These are phyloP conservation scores for Golubevia pallescens DNA, from an alignment of 1,284 basidiomycete species.

Conservation along the genomic window DNA sequence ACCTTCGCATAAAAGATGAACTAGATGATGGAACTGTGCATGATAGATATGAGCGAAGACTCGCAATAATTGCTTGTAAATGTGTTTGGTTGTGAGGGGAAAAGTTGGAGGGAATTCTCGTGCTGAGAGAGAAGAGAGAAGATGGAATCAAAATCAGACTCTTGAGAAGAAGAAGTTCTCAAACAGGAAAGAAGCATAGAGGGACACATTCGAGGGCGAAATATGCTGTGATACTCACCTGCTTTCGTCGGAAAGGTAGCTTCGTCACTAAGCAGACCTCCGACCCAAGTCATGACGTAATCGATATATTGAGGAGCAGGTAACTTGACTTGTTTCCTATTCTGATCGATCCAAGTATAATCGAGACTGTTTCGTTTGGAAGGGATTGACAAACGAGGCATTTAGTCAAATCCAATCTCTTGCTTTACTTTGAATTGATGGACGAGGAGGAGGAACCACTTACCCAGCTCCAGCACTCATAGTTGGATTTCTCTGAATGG, in stretches of 20 bases:
- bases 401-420: too few relatives aligned
- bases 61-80: conserved; percentile 93
- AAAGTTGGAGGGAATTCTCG: conserved; percentile 88
- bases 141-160: too few relatives aligned
- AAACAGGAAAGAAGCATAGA: too few relatives aligned
- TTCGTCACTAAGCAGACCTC: conserved; percentile 91
- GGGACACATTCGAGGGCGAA: too few relatives aligned
- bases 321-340: conserved; percentile 85
- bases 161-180: too few relatives aligned
- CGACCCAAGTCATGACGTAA: conserved; percentile 98
- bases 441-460: too few relatives aligned
- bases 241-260: conserved; percentile 93
- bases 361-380: conserved; percentile 72
- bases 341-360: conserved; percentile 92
- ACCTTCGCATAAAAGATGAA: conserved; percentile 91
- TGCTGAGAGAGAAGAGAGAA: conserved; percentile 69
- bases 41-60: conserved; percentile 98
- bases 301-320: conserved; percentile 97
- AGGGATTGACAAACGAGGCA: neutral
- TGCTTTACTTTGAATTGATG: too few relatives aligned
- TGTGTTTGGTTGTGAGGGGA: conserved; percentile 89
- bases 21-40: conserved; percentile 85
- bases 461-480: conserved; percentile 92
- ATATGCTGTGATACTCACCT: too few relatives aligned
- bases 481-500: conserved; percentile 82